phyloP scores from a whole-genome alignment of 306 rosid species.

The Alnus glutinosa region DNA sequence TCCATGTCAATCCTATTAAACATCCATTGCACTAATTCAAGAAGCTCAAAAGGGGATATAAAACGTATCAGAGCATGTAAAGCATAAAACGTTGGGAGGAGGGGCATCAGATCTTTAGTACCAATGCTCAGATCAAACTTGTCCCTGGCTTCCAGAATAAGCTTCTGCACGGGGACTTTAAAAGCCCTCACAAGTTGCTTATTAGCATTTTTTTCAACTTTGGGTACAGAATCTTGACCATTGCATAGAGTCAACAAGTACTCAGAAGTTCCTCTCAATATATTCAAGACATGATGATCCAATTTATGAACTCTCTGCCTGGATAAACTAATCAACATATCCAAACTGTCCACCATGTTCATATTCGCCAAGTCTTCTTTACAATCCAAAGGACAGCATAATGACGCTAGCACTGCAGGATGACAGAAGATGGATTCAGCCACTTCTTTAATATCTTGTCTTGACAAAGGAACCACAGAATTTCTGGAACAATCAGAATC shows the following conservation, averaged over 20 bases:
- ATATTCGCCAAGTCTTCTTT: constrained; percentile 31
- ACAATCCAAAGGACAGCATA: constrained; percentile 54
- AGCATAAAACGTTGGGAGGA: constrained; percentile 47
- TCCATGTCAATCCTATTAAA: constrained; percentile 42
- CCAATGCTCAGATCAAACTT: constrained; percentile 45
- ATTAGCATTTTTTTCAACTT: constrained; percentile 35
- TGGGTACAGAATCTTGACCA: constrained; percentile 33
- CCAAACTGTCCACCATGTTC: constrained; percentile 31
- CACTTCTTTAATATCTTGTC: constrained; percentile 49
- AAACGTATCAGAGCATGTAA: constrained; percentile 54
- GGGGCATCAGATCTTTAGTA: constrained; percentile 41
- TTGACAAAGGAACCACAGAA: constrained; percentile 38
- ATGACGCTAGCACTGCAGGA: constrained; percentile 57
- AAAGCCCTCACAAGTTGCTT: constrained; percentile 48
- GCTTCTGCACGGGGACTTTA: constrained; percentile 45
- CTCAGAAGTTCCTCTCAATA: constrained; percentile 61
- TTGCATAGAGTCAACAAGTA: constrained; percentile 45
- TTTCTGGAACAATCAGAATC: constrained; percentile 32
- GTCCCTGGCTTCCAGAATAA: constrained; percentile 51
- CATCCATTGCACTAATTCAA: constrained; percentile 84
- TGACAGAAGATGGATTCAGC: constrained; percentile 61
- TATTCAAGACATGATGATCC: constrained; percentile 52
- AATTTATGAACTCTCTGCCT: constrained; percentile 43
- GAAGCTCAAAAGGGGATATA: constrained; percentile 73
- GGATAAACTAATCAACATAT: constrained; percentile 42